phyloP scores from a whole-genome alignment of 805 yeast species.

The Wickerhamiella allomyrinae region DNA sequence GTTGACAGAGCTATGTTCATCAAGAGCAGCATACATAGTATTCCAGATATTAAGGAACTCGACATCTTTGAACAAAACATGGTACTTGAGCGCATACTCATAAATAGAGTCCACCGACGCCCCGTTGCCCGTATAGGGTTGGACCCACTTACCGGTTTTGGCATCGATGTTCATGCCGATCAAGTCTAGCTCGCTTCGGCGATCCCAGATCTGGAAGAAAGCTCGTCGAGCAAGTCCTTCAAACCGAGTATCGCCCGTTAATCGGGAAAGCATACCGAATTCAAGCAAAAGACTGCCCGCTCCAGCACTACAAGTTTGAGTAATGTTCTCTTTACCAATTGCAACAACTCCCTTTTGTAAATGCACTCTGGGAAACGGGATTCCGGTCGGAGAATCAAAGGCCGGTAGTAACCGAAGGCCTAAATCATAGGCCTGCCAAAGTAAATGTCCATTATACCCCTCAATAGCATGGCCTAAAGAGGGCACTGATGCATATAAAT shows the following conservation, averaged over 20 bases:
- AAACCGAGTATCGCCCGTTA: slow-evolving; percentile 63
- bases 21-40: slow-evolving; percentile 37
- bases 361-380: slow-evolving; percentile 75
- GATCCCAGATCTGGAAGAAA: slow-evolving; percentile 55
- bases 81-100: slow-evolving; percentile 71
- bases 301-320: slow-evolving; percentile 78
- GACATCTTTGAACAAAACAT: slow-evolving; percentile 55
- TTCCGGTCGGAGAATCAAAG: slow-evolving; percentile 42
- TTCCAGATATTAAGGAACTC: slow-evolving; percentile 42
- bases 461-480: slow-evolving; percentile 29
- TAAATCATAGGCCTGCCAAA: slow-evolving; percentile 56
- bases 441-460: slow-evolving; percentile 56
- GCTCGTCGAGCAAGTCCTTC: slow-evolving; percentile 48
- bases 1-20: slow-evolving; percentile 33
- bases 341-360: slow-evolving; percentile 36
- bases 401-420: slow-evolving; percentile 62
- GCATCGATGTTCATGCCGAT: slow-evolving; percentile 71
- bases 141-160: slow-evolving; percentile 38
- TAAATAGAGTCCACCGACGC: slow-evolving; percentile 86
- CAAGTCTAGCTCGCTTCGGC: slow-evolving; percentile 45
- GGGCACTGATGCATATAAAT: slow-evolving; percentile 47
- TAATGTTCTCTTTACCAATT: slow-evolving; percentile 14
- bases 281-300: slow-evolving; percentile 75
- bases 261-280: slow-evolving; percentile 54
- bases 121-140: slow-evolving; percentile 62